A percentile compares a stretch with the other conserved stretches of the same genome.
Evolutionary conservation across 1,284 basidiomycete genomes (phyloP).

Genomic region (Ceratobasidium sp.): DNA sequence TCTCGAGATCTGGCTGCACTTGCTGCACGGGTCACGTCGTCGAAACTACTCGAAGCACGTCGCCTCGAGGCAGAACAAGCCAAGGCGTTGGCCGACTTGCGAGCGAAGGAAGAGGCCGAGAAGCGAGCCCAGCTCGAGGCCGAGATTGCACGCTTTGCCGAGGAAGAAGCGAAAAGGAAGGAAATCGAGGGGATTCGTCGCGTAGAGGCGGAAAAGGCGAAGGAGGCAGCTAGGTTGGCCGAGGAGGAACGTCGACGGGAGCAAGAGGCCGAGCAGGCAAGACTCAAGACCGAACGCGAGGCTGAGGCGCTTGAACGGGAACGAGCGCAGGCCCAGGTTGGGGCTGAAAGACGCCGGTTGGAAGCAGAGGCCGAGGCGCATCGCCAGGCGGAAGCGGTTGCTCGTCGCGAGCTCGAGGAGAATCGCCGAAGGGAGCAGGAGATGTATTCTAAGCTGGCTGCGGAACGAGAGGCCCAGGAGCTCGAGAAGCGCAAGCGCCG

Average conservation of each 20-base stretch:
- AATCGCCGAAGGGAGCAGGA: slow-evolving; percentile 58
- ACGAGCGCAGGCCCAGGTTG: slow-evolving; percentile 52
- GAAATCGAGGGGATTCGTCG: slow-evolving; percentile 55
- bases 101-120: slow-evolving; percentile 40
- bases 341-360: slow-evolving; percentile 50
- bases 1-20: slow-evolving; percentile 26
- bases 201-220: slow-evolving; percentile 53
- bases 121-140: slow-evolving; percentile 32
- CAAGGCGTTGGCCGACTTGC: slow-evolving; percentile 6
- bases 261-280: slow-evolving; percentile 49
- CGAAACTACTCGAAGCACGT: slow-evolving; percentile 53
- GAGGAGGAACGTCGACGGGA: slow-evolving; percentile 45
- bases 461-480: slow-evolving; percentile 49
- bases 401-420: slow-evolving; percentile 54
- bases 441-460: slow-evolving; percentile 53
- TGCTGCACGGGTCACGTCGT: slow-evolving; percentile 16
- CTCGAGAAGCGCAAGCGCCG: slow-evolving; percentile 37
- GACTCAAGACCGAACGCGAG: slow-evolving; percentile 47
- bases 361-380: slow-evolving; percentile 52
- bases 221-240: slow-evolving; percentile 51
- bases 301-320: slow-evolving; percentile 45
- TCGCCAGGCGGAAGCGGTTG: slow-evolving; percentile 39
- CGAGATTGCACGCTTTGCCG: slow-evolving; percentile 51
- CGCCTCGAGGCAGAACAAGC: slow-evolving; percentile 53
- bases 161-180: slow-evolving; percentile 53